Percentiles rank a stretch among this genome's conserved stretches.
These are phyloP conservation scores for Rhizopus delemar DNA, from an alignment of 371 early-diverging fungal genomes.

Conservation along the genomic window DNA sequence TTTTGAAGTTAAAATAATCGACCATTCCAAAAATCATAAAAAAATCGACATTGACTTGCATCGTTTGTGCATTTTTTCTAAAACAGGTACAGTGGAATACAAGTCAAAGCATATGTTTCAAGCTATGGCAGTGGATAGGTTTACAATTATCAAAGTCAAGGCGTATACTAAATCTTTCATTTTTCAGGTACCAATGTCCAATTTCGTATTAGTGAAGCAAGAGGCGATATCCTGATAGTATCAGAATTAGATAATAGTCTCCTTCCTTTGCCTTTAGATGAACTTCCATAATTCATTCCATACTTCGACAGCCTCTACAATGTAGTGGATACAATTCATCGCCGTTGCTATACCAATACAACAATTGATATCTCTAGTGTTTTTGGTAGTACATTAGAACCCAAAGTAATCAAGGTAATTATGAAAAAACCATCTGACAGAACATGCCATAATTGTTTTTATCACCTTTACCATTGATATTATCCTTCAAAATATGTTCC, in stretches of 20 bases:
- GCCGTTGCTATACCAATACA: neutral
- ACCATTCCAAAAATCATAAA: constrained; percentile 13
- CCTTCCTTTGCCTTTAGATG: constrained; percentile 1
- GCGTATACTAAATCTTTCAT: neutral
- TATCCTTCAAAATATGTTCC: neutral
- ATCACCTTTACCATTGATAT: neutral
- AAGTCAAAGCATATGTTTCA: constrained; percentile 14
- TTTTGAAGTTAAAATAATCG: constrained; percentile 18
- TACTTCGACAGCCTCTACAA: constrained; percentile 5
- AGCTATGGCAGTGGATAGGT: constrained; percentile 14
- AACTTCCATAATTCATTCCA: neutral
- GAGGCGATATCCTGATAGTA: neutral
- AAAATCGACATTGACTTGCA: constrained; percentile 17
- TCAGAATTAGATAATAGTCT: neutral
- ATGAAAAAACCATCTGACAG: neutral
- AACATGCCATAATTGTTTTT: constrained; percentile 1
- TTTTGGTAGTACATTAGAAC: neutral
- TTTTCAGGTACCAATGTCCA: neutral
- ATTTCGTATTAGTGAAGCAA: neutral
- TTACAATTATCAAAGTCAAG: constrained; percentile 7
- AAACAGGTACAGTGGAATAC: constrained; percentile 8
- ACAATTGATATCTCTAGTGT: neutral
- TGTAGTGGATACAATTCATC: constrained; percentile 4
- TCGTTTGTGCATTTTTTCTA: constrained; percentile 12
- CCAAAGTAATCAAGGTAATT: neutral